Evolutionary conservation across 2,329 filamentous ascomycete species (phyloP).

Genomic region (Botryotinia globosa): DNA sequence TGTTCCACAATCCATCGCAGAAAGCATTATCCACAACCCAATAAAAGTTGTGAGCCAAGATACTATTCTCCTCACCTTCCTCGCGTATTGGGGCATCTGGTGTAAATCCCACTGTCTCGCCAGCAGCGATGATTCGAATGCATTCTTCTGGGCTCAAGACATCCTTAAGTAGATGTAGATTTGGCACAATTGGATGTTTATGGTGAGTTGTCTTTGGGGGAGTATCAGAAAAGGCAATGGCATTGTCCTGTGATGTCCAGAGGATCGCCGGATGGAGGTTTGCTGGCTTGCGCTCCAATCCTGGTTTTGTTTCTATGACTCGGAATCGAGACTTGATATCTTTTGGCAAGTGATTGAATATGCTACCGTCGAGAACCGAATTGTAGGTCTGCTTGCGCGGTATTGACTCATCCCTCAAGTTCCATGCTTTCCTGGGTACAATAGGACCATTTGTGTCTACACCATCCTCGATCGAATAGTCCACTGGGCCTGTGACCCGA

Average conservation of each 20-base stretch:
- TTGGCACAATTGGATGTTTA: slow-evolving; percentile 59
- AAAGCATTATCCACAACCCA: slow-evolving; percentile 66
- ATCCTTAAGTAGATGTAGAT: slow-evolving; percentile 57
- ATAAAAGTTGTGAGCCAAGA: slow-evolving; percentile 71
- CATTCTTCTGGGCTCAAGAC: slow-evolving; percentile 62
- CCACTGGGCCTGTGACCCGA: slow-evolving; percentile 60
- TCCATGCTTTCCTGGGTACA: slow-evolving; percentile 57
- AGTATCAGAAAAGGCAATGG: slow-evolving; percentile 50
- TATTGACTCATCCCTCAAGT: slow-evolving; percentile 47
- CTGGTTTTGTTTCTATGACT: slow-evolving; percentile 60
- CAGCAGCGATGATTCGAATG: slow-evolving; percentile 62
- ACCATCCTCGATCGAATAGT: slow-evolving; percentile 42
- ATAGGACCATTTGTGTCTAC: slow-evolving; percentile 31
- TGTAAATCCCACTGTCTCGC: slow-evolving; percentile 62
- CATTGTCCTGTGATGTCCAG: slow-evolving; percentile 57
- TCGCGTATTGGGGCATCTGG: slow-evolving; percentile 66
- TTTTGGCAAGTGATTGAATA: slow-evolving; percentile 45
- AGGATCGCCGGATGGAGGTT: slow-evolving; percentile 66
- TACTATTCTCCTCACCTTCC: slow-evolving; percentile 58
- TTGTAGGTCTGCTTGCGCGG: slow-evolving; percentile 49
- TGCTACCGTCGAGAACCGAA: slow-evolving; percentile 57
- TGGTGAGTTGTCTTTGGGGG: slow-evolving; percentile 53
- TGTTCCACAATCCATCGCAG: slow-evolving; percentile 60
- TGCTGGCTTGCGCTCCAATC: slow-evolving; percentile 60
- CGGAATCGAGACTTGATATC: slow-evolving; percentile 47